Evolutionary conservation across 1,284 basidiomycete species (phyloP).

Genomic region (Phenoliferia sp.): DNA sequence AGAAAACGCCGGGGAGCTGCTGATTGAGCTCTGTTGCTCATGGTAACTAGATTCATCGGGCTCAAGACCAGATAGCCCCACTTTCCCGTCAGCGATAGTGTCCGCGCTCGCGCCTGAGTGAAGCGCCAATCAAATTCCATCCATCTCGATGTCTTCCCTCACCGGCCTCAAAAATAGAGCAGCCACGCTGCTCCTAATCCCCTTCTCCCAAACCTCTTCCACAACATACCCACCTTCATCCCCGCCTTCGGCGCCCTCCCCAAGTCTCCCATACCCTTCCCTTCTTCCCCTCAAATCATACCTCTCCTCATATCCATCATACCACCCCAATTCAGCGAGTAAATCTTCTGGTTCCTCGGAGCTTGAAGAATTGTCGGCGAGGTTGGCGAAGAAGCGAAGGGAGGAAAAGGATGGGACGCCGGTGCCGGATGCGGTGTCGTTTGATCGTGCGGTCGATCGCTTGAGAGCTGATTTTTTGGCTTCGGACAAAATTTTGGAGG

Average conservation of each 20-base stretch:
- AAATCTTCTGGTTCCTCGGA: conserved; percentile 23
- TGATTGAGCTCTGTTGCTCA: too few relatives aligned
- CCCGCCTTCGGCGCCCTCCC: conserved; percentile 10
- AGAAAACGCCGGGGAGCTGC: too few relatives aligned
- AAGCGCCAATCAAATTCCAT: background rate
- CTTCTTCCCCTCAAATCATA: conserved; percentile 4
- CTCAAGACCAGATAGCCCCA: too few relatives aligned
- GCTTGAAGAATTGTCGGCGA: background rate
- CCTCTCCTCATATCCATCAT: conserved; percentile 20
- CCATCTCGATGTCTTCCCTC: background rate
- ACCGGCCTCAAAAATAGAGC: conserved; percentile 51
- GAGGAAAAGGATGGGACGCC: conserved; percentile 3
- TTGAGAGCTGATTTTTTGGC: conserved; percentile 32
- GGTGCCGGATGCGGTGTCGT: background rate
- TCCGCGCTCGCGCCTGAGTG: too few relatives aligned
- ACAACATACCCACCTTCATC: conserved; percentile 72
- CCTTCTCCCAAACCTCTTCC: conserved; percentile 80
- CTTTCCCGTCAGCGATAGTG: too few relatives aligned
- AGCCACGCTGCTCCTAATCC: conserved; percentile 68
- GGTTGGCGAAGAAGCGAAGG: background rate
- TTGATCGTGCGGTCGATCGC: conserved; percentile 47
- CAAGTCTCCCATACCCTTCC: background rate
- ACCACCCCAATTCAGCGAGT: conserved; percentile 20
- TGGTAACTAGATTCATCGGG: too few relatives aligned
- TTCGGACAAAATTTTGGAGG: conserved; percentile 26